Evolutionary conservation across 1,284 basidiomycete genomes (phyloP).

Genomic region (Schizophyllum commune): DNA sequence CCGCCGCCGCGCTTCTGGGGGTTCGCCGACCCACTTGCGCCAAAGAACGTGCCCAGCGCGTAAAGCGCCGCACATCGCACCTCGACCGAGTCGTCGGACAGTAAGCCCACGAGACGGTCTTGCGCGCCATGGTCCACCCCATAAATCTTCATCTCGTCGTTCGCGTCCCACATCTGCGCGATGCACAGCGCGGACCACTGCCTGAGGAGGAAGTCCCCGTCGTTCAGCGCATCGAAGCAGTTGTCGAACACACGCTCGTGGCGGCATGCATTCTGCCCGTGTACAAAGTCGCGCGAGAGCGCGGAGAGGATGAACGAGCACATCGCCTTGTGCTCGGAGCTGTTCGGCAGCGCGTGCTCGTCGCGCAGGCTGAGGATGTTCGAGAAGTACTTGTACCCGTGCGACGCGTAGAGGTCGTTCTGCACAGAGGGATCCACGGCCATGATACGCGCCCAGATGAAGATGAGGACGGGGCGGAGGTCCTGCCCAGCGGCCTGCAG

Average conservation of each 20-base stretch:
- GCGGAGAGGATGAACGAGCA: conserved; percentile 96
- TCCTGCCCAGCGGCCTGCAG: conserved; percentile 93
- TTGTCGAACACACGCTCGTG: conserved; percentile 84
- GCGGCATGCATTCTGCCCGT: conserved; percentile 84
- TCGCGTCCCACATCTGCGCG: conserved; percentile 91
- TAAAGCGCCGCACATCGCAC: conserved; percentile 90
- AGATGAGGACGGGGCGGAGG: conserved; percentile 95
- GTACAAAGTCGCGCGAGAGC: conserved; percentile 81
- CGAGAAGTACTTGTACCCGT: conserved; percentile 87
- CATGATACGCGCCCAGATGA: conserved; percentile 97
- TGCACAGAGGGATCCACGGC: conserved; percentile 94
- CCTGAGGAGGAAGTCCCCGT: conserved; percentile 85
- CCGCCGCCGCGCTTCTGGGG: conserved; percentile 68
- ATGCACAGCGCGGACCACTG: conserved; percentile 96
- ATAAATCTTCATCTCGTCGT: conserved; percentile 85
- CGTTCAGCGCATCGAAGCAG: conserved; percentile 82
- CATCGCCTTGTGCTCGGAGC: conserved; percentile 97
- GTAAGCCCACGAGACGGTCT: conserved; percentile 76
- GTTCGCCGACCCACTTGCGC: conserved; percentile 74
- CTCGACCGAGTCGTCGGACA: conserved; percentile 88
- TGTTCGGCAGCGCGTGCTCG: conserved; percentile 74
- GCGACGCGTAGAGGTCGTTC: conserved; percentile 78
- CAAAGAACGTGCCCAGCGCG: conserved; percentile 90
- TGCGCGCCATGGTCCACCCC: conserved; percentile 81
- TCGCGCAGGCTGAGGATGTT: conserved; percentile 66